A percentile compares a stretch with the other conserved stretches of the same genome.
Conservation (phyloP, 2,329 filamentous ascomycete species). For the Cytospora chrysosperma region DNA sequence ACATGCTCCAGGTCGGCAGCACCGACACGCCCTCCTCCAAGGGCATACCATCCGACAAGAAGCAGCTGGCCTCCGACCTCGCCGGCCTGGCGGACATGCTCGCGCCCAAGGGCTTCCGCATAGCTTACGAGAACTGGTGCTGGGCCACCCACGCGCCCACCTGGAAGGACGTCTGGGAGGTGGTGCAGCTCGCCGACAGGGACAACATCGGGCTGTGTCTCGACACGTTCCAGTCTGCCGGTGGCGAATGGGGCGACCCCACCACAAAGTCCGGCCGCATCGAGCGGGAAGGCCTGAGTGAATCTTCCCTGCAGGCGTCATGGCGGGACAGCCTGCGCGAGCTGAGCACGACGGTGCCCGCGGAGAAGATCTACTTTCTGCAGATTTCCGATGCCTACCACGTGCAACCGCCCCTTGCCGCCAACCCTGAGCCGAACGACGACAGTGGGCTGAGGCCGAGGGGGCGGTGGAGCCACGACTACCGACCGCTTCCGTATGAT, state of each 20-base stretch:
- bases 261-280: conserved; percentile 60
- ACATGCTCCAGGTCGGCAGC: conserved; percentile 67
- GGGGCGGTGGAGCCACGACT: conserved; percentile 70
- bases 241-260: conserved; percentile 72
- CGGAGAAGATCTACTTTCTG: conserved; percentile 70
- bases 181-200: conserved; percentile 61
- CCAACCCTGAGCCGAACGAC: conserved; percentile 38
- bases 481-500: conserved; percentile 66
- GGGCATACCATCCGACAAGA: conserved; percentile 49
- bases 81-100: conserved; percentile 63
- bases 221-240: conserved; percentile 74
- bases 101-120: conserved; percentile 52
- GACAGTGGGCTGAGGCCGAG: conserved; percentile 57
- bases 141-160: conserved; percentile 69
- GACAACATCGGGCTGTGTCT: conserved; percentile 72
- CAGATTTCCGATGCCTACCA: conserved; percentile 76
- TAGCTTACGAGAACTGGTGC: conserved; percentile 82
- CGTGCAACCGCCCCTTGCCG: conserved; percentile 53
- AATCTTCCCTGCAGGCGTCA: conserved; percentile 46
- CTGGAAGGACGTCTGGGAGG: conserved; percentile 70
- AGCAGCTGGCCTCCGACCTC: conserved; percentile 59
- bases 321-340: conserved; percentile 57
- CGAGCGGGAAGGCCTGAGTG: conserved; percentile 39
- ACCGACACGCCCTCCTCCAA: conserved; percentile 53
- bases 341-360: conserved; percentile 56